Conservation (phyloP, 345 rosid genomes). For the Ceriops zippeliana region DNA sequence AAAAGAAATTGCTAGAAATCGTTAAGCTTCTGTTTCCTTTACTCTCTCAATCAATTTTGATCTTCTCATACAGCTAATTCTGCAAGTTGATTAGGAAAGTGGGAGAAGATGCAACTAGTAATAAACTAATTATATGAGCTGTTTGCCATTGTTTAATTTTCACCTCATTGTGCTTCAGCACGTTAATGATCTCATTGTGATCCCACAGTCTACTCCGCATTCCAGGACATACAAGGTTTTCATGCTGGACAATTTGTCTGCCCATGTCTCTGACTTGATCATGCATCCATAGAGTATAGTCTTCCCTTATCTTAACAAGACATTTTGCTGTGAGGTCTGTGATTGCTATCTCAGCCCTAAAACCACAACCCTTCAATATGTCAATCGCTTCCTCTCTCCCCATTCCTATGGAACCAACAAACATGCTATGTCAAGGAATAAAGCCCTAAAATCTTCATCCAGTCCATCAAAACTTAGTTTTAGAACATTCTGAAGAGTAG, state of each 20-base stretch:
- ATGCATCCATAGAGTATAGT: conserved; percentile 56
- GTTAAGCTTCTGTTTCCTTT: too few species aligned
- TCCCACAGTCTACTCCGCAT: conserved; percentile 68
- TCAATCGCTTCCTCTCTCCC: conserved; percentile 45
- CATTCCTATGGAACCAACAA: conserved; percentile 44
- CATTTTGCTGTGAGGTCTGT: conserved; percentile 46
- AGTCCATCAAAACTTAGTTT: conserved; percentile 53
- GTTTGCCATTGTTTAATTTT: background rate
- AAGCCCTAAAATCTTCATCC: conserved; percentile 37
- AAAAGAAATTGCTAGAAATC: too few species aligned
- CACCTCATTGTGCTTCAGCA: conserved; percentile 46
- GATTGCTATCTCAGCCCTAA: conserved; percentile 43
- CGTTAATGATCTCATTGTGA: conserved; percentile 38
- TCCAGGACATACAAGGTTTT: conserved; percentile 27
- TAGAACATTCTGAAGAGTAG: conserved; percentile 41
- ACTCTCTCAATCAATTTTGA: too few species aligned
- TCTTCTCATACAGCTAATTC: too few species aligned
- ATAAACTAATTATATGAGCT: background rate
- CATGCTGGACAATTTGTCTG: conserved; percentile 42
- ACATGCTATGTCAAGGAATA: conserved; percentile 73
- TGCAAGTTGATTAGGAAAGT: too few species aligned
- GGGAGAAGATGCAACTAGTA: too few species aligned
- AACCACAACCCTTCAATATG: conserved; percentile 56
- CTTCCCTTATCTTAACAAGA: conserved; percentile 41
- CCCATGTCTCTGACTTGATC: conserved; percentile 85